phyloP scores from a whole-genome alignment of 164 flowering plant genomes.

The Stephania cephalantha region DNA sequence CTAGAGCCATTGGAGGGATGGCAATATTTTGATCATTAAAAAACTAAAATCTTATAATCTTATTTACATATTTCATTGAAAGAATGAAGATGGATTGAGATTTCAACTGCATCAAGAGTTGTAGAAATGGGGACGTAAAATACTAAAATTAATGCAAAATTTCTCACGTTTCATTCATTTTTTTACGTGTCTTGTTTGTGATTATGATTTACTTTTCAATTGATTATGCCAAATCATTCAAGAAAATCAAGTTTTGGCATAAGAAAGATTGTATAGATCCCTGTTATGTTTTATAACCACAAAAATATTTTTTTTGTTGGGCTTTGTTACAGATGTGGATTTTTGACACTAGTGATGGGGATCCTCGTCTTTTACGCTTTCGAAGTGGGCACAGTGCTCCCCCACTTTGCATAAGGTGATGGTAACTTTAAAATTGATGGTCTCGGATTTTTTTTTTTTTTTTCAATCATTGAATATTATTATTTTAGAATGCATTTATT shows the following conservation, averaged over 20 bases:
- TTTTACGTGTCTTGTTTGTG: not conserved
- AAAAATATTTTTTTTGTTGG: not conserved
- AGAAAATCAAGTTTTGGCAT: not conserved
- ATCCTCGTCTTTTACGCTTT: constrained; percentile 86
- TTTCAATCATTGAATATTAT: not conserved
- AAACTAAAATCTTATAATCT: not conserved
- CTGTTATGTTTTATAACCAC: not conserved
- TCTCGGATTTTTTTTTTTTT: constrained; percentile 2
- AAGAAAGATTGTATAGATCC: not conserved
- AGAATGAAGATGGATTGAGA: not conserved
- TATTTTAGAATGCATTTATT: not conserved
- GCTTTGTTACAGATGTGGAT: constrained; percentile 75
- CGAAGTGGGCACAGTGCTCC: constrained; percentile 99
- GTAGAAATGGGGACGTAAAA: not conserved
- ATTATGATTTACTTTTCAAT: not conserved
- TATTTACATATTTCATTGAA: not conserved
- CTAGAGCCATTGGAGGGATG: not conserved
- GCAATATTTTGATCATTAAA: not conserved
- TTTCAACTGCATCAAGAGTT: not conserved
- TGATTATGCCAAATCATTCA: not conserved
- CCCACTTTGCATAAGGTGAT: constrained; percentile 79
- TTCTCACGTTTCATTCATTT: not conserved
- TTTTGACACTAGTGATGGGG: constrained; percentile 93
- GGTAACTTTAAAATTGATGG: not conserved
- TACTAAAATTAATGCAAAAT: not conserved